phyloP scores from a whole-genome alignment of 176 grass and related monocot genomes.

The Elymus sibiricus region DNA sequence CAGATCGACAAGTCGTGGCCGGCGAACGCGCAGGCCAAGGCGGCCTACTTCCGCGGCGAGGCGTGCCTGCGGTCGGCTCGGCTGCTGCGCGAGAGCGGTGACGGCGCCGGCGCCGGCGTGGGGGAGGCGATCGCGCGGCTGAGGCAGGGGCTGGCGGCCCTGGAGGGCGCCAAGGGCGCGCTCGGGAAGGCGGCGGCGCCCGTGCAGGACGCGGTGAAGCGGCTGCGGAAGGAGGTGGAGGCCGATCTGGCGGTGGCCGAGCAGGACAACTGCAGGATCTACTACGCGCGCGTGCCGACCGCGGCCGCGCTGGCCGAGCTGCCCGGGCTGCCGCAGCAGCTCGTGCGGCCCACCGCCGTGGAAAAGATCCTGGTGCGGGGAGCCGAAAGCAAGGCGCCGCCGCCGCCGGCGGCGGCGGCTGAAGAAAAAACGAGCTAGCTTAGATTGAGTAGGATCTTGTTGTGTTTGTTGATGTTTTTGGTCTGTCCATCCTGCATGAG shows the following conservation, averaged over 20 bases:
- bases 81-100: constrained; percentile 25
- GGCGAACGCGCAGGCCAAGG: constrained; percentile 50
- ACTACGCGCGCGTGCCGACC: constrained; percentile 47
- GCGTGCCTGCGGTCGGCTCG: constrained; percentile 46
- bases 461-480: too few species aligned
- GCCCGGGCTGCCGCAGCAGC: constrained; percentile 12
- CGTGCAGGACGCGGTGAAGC: constrained; percentile 37
- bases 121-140: constrained; percentile 34
- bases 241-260: constrained; percentile 39
- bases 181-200: constrained; percentile 33
- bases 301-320: constrained; percentile 23
- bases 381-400: background rate
- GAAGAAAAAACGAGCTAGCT: background rate
- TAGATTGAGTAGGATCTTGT: too few species aligned
- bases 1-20: constrained; percentile 54
- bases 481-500: too few species aligned
- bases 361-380: constrained; percentile 14
- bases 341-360: constrained; percentile 15
- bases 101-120: constrained; percentile 8
- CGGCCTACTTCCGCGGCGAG: constrained; percentile 48
- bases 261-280: constrained; percentile 61
- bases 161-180: constrained; percentile 27
- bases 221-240: constrained; percentile 42
- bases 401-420: background rate
- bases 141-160: constrained; percentile 27